Evolutionary conservation across 1,139 yeast species (phyloP).

Genomic region (Pichia sp.): DNA sequence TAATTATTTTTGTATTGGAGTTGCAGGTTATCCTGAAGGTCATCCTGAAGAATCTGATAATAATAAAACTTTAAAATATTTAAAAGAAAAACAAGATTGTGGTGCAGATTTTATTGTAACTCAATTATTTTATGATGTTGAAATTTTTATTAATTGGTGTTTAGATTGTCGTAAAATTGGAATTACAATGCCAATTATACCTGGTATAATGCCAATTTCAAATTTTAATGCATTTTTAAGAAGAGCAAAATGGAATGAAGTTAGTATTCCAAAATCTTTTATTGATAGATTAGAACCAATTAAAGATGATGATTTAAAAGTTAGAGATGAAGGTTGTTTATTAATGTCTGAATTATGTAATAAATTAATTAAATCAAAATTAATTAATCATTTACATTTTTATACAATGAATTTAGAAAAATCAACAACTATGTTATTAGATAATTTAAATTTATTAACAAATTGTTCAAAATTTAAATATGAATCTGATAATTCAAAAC

Average conservation of each 20-base stretch:
- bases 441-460: slow-evolving; percentile 55
- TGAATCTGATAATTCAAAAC: slow-evolving; percentile 39
- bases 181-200: slow-evolving; percentile 82
- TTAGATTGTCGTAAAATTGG: slow-evolving; percentile 63
- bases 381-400: slow-evolving; percentile 81
- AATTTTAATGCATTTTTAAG: slow-evolving; percentile 89
- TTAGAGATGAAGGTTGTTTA: slow-evolving; percentile 80
- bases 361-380: slow-evolving; percentile 63
- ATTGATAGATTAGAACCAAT: slow-evolving; percentile 69
- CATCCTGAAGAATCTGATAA: slow-evolving; percentile 73
- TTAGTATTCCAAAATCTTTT: slow-evolving; percentile 71
- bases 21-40: slow-evolving; percentile 66
- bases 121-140: slow-evolving; percentile 78
- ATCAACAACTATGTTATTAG: slow-evolving; percentile 84
- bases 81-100: slow-evolving; percentile 84
- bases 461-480: slow-evolving; percentile 13
- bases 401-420: slow-evolving; percentile 95
- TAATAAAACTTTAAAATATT: slow-evolving; percentile 51
- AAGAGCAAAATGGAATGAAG: slow-evolving; percentile 91
- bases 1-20: slow-evolving; percentile 44
- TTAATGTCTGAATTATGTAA: slow-evolving; percentile 81
- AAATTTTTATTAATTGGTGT: slow-evolving; percentile 81
- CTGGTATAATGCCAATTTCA: slow-evolving; percentile 97
- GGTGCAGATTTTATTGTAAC: slow-evolving; percentile 94
- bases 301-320: slow-evolving; percentile 84